These are phyloP conservation scores for Penicillium glabrum DNA, from an alignment of 2,329 filamentous ascomycete genomes.

Conservation along the genomic window DNA sequence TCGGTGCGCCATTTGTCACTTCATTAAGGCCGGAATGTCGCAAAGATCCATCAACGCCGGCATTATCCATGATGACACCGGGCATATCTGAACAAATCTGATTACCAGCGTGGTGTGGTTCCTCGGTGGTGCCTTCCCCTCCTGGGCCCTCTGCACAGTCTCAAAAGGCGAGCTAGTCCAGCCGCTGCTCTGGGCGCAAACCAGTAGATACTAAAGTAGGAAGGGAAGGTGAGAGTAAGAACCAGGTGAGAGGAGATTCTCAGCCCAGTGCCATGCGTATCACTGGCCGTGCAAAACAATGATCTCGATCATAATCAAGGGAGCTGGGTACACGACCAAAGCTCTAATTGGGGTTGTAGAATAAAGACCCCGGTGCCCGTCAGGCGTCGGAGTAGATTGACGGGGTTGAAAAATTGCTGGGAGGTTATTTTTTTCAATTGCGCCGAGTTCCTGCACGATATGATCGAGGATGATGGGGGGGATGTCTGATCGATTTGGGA, in stretches of 20 bases:
- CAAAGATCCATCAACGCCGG: slow-evolving; percentile 28
- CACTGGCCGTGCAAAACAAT: slow-evolving; percentile 17
- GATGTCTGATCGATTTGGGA: background rate
- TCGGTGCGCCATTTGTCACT: slow-evolving; percentile 25
- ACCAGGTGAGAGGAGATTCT: slow-evolving; percentile 17
- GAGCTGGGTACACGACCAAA: slow-evolving; percentile 9
- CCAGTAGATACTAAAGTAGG: slow-evolving; percentile 20
- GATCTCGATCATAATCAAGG: slow-evolving; percentile 25
- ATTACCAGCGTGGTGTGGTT: slow-evolving; percentile 12
- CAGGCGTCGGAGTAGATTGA: background rate
- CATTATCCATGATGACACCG: slow-evolving; percentile 44
- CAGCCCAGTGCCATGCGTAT: slow-evolving; percentile 30
- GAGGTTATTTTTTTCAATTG: background rate
- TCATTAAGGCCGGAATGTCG: slow-evolving; percentile 24
- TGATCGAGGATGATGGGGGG: background rate
- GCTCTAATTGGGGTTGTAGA: background rate
- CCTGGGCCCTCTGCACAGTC: slow-evolving; percentile 30
- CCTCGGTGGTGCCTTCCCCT: slow-evolving; percentile 24
- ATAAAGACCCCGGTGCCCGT: background rate
- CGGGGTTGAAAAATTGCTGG: background rate
- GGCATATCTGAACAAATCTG: slow-evolving; percentile 36
- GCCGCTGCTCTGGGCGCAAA: slow-evolving; percentile 16
- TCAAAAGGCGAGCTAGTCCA: slow-evolving; percentile 21
- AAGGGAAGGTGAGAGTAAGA: slow-evolving; percentile 26
- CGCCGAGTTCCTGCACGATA: background rate